phyloP scores from a whole-genome alignment of 495 filamentous ascomycete species.

The Arthonia radiata region DNA sequence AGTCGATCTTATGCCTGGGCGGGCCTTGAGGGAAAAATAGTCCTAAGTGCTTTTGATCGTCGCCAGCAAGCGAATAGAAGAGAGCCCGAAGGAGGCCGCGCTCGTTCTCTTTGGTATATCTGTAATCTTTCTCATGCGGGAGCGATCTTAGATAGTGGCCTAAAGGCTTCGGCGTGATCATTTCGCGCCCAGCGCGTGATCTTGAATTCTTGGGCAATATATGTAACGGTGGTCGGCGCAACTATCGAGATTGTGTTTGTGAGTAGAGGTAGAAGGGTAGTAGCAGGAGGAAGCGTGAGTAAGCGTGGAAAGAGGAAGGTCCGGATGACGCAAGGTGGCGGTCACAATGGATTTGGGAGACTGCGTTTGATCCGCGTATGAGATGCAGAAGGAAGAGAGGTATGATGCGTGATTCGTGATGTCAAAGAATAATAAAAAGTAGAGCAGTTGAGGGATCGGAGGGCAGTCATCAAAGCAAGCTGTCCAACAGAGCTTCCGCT shows the following conservation, averaged over 20 bases:
- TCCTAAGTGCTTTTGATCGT: conserved; percentile 42
- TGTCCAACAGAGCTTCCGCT: too few species aligned
- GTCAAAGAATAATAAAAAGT: too few species aligned
- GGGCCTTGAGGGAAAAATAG: conserved; percentile 60
- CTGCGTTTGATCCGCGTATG: too few species aligned
- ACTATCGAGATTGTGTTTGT: not conserved
- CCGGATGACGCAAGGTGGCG: conserved; percentile 12
- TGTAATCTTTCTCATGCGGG: conserved; percentile 38
- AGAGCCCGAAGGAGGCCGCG: conserved; percentile 49
- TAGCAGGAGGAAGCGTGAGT: conserved; percentile 1
- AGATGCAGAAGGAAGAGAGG: too few species aligned
- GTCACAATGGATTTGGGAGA: too few species aligned
- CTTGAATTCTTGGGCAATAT: not conserved
- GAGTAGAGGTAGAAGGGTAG: not conserved
- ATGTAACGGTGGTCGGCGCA: not conserved
- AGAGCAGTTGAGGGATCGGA: too few species aligned
- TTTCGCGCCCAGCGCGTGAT: conserved; percentile 33
- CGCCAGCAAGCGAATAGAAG: conserved; percentile 60
- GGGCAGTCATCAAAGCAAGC: too few species aligned
- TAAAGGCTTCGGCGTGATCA: conserved; percentile 52
- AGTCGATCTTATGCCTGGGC: conserved; percentile 23
- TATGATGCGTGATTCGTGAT: too few species aligned
- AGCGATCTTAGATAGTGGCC: conserved; percentile 48
- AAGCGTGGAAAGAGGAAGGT: not conserved
- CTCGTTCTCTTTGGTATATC: conserved; percentile 43